Percentiles rank a stretch among this genome's conserved stretches.
phyloP scores from a whole-genome alignment of 2,329 filamentous ascomycete species.

The Didymella exigua region DNA sequence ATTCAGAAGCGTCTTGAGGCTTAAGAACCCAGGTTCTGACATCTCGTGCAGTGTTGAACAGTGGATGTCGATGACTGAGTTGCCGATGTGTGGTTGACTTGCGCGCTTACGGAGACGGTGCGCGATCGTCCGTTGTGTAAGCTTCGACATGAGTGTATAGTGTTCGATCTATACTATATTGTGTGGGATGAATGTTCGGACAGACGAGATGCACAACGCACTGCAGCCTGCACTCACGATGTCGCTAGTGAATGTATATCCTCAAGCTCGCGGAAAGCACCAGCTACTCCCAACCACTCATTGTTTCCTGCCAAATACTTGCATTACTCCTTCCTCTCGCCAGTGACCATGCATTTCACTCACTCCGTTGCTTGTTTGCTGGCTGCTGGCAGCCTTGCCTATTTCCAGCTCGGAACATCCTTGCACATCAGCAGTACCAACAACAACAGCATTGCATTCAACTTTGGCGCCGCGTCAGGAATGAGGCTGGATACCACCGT shows the following conservation, averaged over 20 bases:
- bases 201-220: no score
- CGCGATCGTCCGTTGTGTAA: neutral
- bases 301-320: neutral
- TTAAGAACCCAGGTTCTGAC: neutral
- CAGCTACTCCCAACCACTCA: neutral
- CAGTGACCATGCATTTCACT: neutral
- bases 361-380: neutral
- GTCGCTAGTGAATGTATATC: neutral
- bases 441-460: neutral
- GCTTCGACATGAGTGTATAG: neutral
- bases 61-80: neutral
- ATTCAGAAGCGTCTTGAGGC: neutral
- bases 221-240: neutral
- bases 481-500: neutral
- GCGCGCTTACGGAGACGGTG: neutral
- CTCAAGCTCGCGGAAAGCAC: neutral
- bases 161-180: neutral
- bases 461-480: neutral
- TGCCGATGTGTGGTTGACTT: neutral
- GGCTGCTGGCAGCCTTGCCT: neutral
- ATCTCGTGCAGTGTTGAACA: neutral
- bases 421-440: neutral
- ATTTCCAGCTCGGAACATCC: neutral
- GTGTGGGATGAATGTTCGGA: neutral
- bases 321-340: neutral